Evolutionary conservation across 2,329 filamentous ascomycete species (phyloP), one percentile per base, ranked within the genome.

Genomic region (Fusarium sp.): DNA sequence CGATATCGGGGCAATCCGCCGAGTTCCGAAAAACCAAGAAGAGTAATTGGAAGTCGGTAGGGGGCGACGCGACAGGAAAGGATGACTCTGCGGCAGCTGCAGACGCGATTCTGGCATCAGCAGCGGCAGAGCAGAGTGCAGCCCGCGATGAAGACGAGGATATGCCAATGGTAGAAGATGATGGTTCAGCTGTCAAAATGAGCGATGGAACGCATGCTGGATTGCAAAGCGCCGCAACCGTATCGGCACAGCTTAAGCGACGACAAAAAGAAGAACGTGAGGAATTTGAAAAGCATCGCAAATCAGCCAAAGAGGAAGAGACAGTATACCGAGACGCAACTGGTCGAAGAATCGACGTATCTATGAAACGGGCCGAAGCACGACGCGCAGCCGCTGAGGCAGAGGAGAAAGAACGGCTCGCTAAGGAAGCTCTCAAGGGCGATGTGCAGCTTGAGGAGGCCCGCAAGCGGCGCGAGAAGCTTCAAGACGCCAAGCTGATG

Each of bases 251-350:
- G 72, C 83, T 92, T 7, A 84, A 87, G 73, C 87, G 88, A 76
- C 89, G 92, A 18, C 89, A 91, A 70, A 87, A 85, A 14, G 88
- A 90, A 71, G 91, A 94, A 65, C 79, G 80, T n/a, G 81, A 81
- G 16, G 82, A 84, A 25, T 87, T 86, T 74, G 82, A 85, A 65
- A 74, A 69, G 67, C 80, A 79, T 74, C 72, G 77, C 34, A 84
- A 81, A 61, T 82, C 78, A 67, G 79, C 78, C 42, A 81, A 83
- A 61, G 87, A 88, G 32, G 87, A 91, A 74, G 94, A 98, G 81
- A 97, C 95, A 0, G 94, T 98, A 25, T 98, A 98, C 79, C 92
- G 96, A 74, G 96, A 99, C 81, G 96, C 97, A 13, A 96, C 92
- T 5, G 96, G 96, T 14, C 88, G 94, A n/a, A 91, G 97, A 58